Evolutionary conservation across 371 early-diverging fungal genomes (phyloP), one percentile per base, ranked within the genome.

Genomic region (Mortierella sp.): DNA sequence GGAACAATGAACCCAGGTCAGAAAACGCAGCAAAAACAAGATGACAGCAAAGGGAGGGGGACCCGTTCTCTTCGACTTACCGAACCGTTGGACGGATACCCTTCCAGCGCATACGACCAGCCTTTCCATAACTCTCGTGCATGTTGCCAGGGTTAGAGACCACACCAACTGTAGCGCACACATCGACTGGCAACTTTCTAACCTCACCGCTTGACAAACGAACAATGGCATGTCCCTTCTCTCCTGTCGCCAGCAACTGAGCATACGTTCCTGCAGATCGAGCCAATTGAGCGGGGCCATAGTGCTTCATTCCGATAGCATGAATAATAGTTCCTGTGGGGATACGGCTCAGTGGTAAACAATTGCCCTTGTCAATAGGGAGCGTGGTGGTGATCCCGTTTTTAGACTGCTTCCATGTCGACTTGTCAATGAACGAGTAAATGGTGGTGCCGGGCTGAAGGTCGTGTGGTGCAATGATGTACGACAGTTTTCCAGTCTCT

Each of bases 21-120:
- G 38, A n/a, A 55, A 47, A 59, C 0, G 50, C 54, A 54, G 42
- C 7, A 43, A 13, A 31, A 39, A 38, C 16, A 9, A 43, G 19
- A 34, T 12, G 16, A 52, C 14, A 31, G 38, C 41, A 43, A 39
- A 30, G n/a, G n/a, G n/a, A n/a, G n/a, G n/a, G n/a, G n/a, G n/a
- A n/a, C n/a, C n/a, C n/a, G n/a, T n/a, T n/a, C n/a, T n/a, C n/a
- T n/a, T n/a, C n/a, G n/a, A 21, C 71, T 45, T 66, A 76, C 78
- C 99, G 91, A 41, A 99, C 99, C 28, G 91, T 90, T 43, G 99
- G 99, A 67, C 99, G 87, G 76, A 91, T 89, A 41, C 98, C 98
- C 51, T 87, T 71, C 81, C 93, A 88, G 67, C 97, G 82, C 34
- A 86, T 84, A 52, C 92, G 89, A 64, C 99, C 99, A 47, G 99